A percentile compares a stretch with the other conserved stretches of the same genome.
These are phyloP conservation scores for Neonectria magnoliae DNA, from an alignment of 2,329 filamentous ascomycete genomes.

Conservation along the genomic window DNA sequence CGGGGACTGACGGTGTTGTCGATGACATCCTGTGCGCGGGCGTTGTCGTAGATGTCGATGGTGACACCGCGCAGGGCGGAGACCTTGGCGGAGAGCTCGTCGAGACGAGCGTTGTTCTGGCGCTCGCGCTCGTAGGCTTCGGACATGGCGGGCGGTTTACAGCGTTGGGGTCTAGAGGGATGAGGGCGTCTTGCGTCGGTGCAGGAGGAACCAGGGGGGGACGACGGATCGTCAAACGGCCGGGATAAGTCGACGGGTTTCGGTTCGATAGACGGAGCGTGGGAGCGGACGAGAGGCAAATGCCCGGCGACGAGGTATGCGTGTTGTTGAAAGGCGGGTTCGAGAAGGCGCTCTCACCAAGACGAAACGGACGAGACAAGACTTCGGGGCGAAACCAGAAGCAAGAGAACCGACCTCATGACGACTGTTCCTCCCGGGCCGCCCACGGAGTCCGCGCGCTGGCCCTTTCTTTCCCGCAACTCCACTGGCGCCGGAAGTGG, in stretches of 20 bases:
- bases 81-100: conserved; percentile 91
- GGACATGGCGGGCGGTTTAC: conserved; percentile 62
- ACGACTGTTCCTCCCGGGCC: not conserved
- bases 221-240: not conserved
- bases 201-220: not conserved
- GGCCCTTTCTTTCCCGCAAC: too few relatives aligned
- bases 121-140: conserved; percentile 82
- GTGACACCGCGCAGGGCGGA: conserved; percentile 92
- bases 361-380: not conserved
- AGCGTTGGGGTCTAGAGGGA: not conserved
- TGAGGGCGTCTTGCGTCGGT: not conserved
- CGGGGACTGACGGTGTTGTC: conserved; percentile 77
- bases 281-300: not conserved
- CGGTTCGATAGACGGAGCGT: not conserved
- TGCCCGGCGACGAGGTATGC: not conserved
- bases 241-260: not conserved
- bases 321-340: not conserved
- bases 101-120: conserved; percentile 95
- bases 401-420: not conserved
- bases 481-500: not conserved
- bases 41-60: conserved; percentile 97
- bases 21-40: conserved; percentile 86
- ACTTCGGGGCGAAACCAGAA: not conserved
- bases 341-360: conserved; percentile 3
- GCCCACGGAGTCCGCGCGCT: not conserved